Base-by-base conservation (phyloP, 768 basidiomycete genomes). In the Rhizopogon vesiculosus region DNA sequence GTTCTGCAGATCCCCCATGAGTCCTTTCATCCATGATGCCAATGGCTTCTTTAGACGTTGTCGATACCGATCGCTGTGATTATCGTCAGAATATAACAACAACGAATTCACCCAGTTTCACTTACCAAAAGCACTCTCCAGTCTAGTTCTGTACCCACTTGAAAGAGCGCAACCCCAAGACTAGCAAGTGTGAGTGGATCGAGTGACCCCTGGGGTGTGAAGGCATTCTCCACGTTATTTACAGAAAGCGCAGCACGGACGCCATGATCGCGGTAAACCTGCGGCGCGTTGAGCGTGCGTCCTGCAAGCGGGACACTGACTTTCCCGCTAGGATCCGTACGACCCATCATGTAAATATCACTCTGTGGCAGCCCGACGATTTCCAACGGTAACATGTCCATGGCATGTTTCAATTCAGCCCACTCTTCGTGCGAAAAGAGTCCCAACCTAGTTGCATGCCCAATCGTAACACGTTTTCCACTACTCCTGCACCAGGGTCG, bases 291-390 rank as follows among this genome's bases (percentile, higher is more conserved):
- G 48, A 86, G 75, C 31, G 84, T 82, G 59, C 85, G 71, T 45
- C 80, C 83, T 28, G 77, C 67, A 6, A 75, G 66, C 29, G 74
- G 69, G 28, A 66, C 64, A 39, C 69, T 59, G 41, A 64, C 56
- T 10, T 64, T 66, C 18, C 55, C 61, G 13, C 53, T 48, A 41
- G 53, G 43, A 52, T 29, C 53, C 7, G 57, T 48, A 51, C 83
- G 73, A 25, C 83, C 85, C 73, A 84, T 82, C 80, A 86, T 86
- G 70, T 86, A 87, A 62, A 86, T 72, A 59, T 87, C 85, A 54
- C 78, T 85, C 61, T 85, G 82, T 13, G 81, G 84, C 22, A 87
- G 70, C 5, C 80, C 77, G 7, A 86, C 78, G 46, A 86, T 74
- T 55, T 71, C 71, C 49, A 84, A 73, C 2, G 83, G 79, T 25